A percentile compares a stretch with the other conserved stretches of the same genome.
Conservation (phyloP, 2,329 filamentous ascomycete species). For the Lachnellula cervina region DNA sequence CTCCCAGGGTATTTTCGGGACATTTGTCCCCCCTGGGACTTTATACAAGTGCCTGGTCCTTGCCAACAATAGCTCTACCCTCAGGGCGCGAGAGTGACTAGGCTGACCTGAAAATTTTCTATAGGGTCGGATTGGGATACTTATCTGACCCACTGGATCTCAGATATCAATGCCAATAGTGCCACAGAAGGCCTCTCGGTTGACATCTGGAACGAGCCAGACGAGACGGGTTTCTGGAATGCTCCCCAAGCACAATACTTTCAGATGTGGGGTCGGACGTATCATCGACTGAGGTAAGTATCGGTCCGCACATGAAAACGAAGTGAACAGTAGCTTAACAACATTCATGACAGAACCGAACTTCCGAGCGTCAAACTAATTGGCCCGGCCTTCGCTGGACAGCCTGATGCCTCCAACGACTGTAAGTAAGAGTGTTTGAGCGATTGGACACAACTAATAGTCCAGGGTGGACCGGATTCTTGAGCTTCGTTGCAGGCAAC, state of each 20-base stretch:
- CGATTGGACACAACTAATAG: neutral
- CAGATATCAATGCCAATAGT: slow-evolving; percentile 35
- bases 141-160: slow-evolving; percentile 37
- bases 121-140: slow-evolving; percentile 38
- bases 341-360: neutral
- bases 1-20: neutral
- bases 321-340: neutral
- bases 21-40: neutral
- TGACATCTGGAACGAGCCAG: slow-evolving; percentile 52
- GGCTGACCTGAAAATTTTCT: neutral
- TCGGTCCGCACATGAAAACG: neutral
- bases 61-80: neutral
- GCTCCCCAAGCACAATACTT: slow-evolving; percentile 36
- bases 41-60: neutral
- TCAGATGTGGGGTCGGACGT: slow-evolving; percentile 36
- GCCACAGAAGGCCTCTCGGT: slow-evolving; percentile 37
- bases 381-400: slow-evolving; percentile 35
- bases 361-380: slow-evolving; percentile 23
- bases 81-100: too few species aligned
- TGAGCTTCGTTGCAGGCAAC: slow-evolving; percentile 33
- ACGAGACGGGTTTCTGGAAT: slow-evolving; percentile 35
- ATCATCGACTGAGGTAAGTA: slow-evolving; percentile 35
- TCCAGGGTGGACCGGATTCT: slow-evolving; percentile 38
- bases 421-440: neutral
- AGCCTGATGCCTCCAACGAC: slow-evolving; percentile 22